Evolutionary conservation across 768 basidiomycete species (phyloP), one percentile per base, ranked within the genome.

Genomic region (Dictyophora rubrovolvata): DNA sequence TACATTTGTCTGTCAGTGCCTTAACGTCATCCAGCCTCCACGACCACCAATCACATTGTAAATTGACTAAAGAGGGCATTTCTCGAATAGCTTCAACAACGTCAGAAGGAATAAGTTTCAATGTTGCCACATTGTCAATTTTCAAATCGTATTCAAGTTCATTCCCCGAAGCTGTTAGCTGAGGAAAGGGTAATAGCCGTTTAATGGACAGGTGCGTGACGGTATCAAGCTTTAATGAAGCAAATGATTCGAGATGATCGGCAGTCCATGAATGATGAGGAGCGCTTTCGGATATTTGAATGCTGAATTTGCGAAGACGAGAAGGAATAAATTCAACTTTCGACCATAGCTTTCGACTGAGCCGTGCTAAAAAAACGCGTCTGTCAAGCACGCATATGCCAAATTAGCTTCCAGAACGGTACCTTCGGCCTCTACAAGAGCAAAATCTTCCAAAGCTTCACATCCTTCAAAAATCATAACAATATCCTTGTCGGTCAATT

Each of bases 21-120:
- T 70, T 71, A 54, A 74, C 49, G 60, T 74, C 70, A 28, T 69
- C 63, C 35, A 69, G 63, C 23, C 63, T 64, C 62, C 71, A 72
- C 1, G 68, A 59, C 74, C 74, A 74, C 70, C 72, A 75, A 62
- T 75, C 74, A 59, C 73, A 73, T 47, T 72, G 67, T 52, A 74
- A 67, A n/a, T 58, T 58, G 11, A 54, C 64, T 60, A 74, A 63
- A 37, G 53, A 58, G 33, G 61, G 65, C 37, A 66, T 65, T 20
- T 55, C 63, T 57, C 63, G 65, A 28, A 75, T 61, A 22, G 57
- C 53, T 33, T 67, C 65, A 28, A 70, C 58, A 37, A 75, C 63
- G n/a, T 68, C 68, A 12, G 62, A 49, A n/a, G 74, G 72, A 21
- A 74, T 62, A 14, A 65, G 65, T 48, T 69, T 67, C 48, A 71